phyloP scores from a whole-genome alignment of 148 eudicot genomes.

The Amaranthus palmeri region DNA sequence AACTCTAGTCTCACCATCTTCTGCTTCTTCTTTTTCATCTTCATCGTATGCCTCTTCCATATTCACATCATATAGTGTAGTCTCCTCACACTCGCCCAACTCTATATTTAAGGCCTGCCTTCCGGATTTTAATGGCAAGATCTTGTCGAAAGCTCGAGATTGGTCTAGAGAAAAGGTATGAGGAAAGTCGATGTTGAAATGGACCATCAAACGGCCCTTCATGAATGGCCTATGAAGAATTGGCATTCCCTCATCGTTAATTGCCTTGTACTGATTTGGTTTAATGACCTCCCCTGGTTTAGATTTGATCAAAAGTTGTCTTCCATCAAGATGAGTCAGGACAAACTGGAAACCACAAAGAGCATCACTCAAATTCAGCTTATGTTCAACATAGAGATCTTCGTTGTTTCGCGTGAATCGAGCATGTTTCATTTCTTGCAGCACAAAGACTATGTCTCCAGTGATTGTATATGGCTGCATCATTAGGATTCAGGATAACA shows the following conservation, averaged over 20 bases:
- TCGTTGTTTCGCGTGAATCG: constrained; percentile 52
- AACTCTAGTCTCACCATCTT: constrained; percentile 27
- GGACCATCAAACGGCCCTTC: constrained; percentile 51
- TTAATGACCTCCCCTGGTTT: constrained; percentile 65
- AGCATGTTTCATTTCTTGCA: constrained; percentile 56
- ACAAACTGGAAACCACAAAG: constrained; percentile 69
- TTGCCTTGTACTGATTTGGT: constrained; percentile 65
- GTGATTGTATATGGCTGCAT: constrained; percentile 68
- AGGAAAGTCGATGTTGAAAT: constrained; percentile 52
- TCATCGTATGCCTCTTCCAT: constrained; percentile 62
- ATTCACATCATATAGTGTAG: constrained; percentile 52
- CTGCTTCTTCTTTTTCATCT: constrained; percentile 43
- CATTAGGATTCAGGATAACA: neutral
- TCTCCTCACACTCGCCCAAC: constrained; percentile 54
- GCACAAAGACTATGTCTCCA: constrained; percentile 46
- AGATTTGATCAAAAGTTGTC: constrained; percentile 54
- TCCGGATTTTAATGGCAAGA: constrained; percentile 34
- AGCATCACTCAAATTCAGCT: constrained; percentile 51
- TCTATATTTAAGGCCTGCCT: constrained; percentile 36
- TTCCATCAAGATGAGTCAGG: constrained; percentile 62
- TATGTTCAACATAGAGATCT: constrained; percentile 58
- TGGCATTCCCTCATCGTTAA: constrained; percentile 80
- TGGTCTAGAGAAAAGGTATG: constrained; percentile 40
- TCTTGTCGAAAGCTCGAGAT: constrained; percentile 28
- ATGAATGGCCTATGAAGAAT: constrained; percentile 52